Evolutionary conservation across 2,329 filamentous ascomycete species (phyloP), one percentile per base, ranked within the genome.

Genomic region (Monilinia vaccinii-corymbosi): DNA sequence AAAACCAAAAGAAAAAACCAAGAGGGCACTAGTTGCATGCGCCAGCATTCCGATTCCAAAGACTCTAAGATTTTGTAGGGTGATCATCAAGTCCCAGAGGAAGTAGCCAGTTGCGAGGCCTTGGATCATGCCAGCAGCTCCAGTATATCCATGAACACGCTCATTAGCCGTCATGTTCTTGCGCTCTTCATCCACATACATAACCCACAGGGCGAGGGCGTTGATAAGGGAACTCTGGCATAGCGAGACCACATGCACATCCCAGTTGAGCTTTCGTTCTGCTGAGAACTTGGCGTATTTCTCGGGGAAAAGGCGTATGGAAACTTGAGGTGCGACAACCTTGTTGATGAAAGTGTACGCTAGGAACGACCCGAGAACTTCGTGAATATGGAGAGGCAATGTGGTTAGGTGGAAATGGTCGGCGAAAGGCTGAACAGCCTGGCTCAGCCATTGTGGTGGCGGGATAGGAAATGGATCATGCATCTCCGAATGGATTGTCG

Each of bases 181-280:
- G 62, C 89, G 80, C 72, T 91, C 87, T 45, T 84, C 76, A 72
- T 94, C 89, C 46, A 71, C 74, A 59, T 77, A 78, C 74, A 91
- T 88, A 60, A 89, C 81, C 80, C 84, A 92, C 18, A 94, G 74
- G n/a, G 88, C 87, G 36, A 92, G 75, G 51, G 67, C 72, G 72
- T 87, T 90, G 75, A 95, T 89, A 59, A 90, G 75, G 36, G 79
- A 76, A 71, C 85, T 87, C 78, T 95, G 90, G 60, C 89, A 78
- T 66, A 94, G 81, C n/a, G 88, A 91, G 36, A 94, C 89, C 59
- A 93, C 85, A 71, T 93, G 90, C 28, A 91, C 86, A 72, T 95
- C 85, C 90, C 90, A 94, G 78, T 88, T 94, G 63, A 91, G 78
- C 48, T 75, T 75, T 70, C 80, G 81, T 60, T 87, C 89, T 31